These are phyloP conservation scores for Pyrus bretschneideri DNA, from an alignment of 306 rosid species.

Conservation along the genomic window DNA sequence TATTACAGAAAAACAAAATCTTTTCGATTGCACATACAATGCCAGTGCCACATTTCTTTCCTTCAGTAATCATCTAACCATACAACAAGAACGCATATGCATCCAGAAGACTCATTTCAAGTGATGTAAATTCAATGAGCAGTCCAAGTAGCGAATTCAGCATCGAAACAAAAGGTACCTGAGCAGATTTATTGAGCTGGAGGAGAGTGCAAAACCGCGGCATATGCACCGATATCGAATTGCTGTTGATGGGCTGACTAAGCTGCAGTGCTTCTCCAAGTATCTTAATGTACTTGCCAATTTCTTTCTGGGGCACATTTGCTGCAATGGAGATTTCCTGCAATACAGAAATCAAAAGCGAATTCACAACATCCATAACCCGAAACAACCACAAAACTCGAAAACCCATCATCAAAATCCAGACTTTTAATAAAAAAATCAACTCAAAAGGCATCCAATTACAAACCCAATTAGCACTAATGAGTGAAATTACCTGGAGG, in stretches of 20 bases:
- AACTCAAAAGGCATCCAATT: not conserved
- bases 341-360: conserved; percentile 16
- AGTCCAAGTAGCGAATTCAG: conserved; percentile 1
- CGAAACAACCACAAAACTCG: not conserved
- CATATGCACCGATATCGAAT: conserved; percentile 91
- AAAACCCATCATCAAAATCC: not conserved
- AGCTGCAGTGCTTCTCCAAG: conserved; percentile 91
- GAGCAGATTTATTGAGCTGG: conserved; percentile 96
- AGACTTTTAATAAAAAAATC: not conserved
- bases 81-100: not conserved
- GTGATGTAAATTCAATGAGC: not conserved
- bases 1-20: not conserved
- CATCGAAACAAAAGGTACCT: conserved; percentile 42
- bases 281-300: conserved; percentile 95
- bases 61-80: not conserved
- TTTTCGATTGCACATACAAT: not conserved
- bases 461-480: not conserved
- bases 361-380: conserved; percentile 2
- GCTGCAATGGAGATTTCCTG: conserved; percentile 98
- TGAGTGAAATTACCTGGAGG: conserved; percentile 47
- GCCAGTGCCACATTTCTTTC: not conserved
- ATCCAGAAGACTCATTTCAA: not conserved
- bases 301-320: conserved; percentile 87
- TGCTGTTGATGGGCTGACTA: conserved; percentile 95
- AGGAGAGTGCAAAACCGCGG: conserved; percentile 96